Evolutionary conservation across 129 eudicot species (phyloP).

Genomic region (Centrapalus pauciflorus): DNA sequence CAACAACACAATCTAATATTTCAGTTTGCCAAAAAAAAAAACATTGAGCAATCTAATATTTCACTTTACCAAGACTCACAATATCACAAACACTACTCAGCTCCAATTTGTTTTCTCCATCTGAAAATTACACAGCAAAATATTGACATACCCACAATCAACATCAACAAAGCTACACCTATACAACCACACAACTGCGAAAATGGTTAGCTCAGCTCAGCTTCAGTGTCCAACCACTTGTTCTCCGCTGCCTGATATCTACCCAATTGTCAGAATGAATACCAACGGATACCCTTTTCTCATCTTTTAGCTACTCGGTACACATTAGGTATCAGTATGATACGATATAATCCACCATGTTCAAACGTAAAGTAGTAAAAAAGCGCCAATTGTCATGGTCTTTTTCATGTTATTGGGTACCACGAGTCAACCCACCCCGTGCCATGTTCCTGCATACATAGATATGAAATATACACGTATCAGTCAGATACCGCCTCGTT

Average conservation of each 20-base stretch:
- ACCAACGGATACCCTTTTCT: constrained; percentile 8
- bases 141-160: constrained; percentile 17
- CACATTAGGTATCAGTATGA: constrained; percentile 7
- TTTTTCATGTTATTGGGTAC: constrained; percentile 54
- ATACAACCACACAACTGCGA: constrained; percentile 23
- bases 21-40: too few relatives aligned
- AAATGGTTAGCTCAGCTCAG: constrained; percentile 19
- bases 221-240: constrained; percentile 12
- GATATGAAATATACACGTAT: neutral
- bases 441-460: constrained; percentile 49
- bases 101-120: neutral
- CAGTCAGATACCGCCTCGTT: neutral
- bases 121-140: neutral
- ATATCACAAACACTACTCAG: constrained; percentile 4
- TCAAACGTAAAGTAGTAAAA: constrained; percentile 7
- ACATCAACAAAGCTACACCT: constrained; percentile 24
- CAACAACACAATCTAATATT: too few relatives aligned
- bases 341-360: constrained; percentile 10
- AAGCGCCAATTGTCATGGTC: neutral
- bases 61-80: neutral
- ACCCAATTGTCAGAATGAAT: constrained; percentile 24
- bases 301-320: constrained; percentile 11
- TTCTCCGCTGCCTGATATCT: neutral
- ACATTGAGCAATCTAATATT: constrained; percentile 9
- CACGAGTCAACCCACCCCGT: constrained; percentile 62